Evolutionary conservation across 805 yeast species (phyloP).

Genomic region (Candida ipomoeae): DNA sequence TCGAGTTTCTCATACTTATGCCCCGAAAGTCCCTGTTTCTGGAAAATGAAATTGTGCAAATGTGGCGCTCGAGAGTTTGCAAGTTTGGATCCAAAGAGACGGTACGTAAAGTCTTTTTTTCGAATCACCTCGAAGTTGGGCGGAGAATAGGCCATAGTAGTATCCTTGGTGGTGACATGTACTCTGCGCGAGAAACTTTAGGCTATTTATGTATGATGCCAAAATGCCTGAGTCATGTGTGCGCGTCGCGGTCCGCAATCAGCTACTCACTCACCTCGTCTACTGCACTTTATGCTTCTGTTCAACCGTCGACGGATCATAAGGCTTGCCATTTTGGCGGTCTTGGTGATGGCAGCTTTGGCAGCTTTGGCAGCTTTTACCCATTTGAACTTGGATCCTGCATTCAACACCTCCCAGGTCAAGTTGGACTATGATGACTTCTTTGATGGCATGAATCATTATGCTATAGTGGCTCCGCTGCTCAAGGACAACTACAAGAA

Average conservation of each 20-base stretch:
- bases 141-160: not conserved
- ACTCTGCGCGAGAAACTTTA: not conserved
- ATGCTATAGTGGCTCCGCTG: constrained; percentile 35
- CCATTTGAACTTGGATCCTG: not conserved
- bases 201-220: not conserved
- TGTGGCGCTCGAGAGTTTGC: constrained; percentile 26
- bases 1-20: constrained; percentile 25
- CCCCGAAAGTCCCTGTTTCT: constrained; percentile 17
- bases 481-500: constrained; percentile 38
- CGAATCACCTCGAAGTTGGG: constrained; percentile 13
- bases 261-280: too few relatives aligned
- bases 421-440: constrained; percentile 11
- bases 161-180: not conserved
- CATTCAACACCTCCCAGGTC: not conserved
- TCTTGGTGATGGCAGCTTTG: not conserved
- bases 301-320: not conserved
- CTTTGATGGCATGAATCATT: constrained; percentile 31
- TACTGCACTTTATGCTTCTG: not conserved
- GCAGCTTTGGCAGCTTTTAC: not conserved
- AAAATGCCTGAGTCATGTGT: not conserved
- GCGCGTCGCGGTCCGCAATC: not conserved
- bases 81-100: constrained; percentile 23
- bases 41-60: constrained; percentile 24
- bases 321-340: not conserved
- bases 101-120: constrained; percentile 11